Base-by-base conservation (phyloP, 306 rosid species). In the Cicer pinnatifidum region DNA sequence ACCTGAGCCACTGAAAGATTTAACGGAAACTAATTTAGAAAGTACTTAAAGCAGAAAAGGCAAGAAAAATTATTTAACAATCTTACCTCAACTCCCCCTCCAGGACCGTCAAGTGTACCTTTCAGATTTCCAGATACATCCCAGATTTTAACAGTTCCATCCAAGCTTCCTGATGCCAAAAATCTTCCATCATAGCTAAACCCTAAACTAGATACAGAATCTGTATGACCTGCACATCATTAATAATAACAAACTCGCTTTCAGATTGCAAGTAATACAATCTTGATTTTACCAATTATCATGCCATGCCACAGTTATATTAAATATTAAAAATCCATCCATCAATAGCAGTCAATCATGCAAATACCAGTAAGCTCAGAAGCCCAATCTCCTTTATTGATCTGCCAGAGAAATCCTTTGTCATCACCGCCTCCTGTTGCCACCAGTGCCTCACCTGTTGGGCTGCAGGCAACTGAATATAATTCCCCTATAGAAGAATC, bases 391-490 rank as follows among this genome's bases (percentile, higher is more conserved):
- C 97, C 96, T 54, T 66, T 82, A 38, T 88, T 91, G 75, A 91
- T 87, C 84, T 58, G 87, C 98, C 98, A 94, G 54, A 94, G 86
- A 88, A 89, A 94, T 19, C 96, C 98, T 80, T 45, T 87, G 74
- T 94, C 96, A 83, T 94, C 97, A 45, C 91, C 80, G 53, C 96
- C 92, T 50, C 98, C 98, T 1, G 98, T 89, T 6, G 95, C 95
- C 75, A 94, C 98, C 81, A 94, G 83, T 4, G 76, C 40, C 3
- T 78, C 69, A 72, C 91, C 95, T 7, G 81, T 84, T 37, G 99
- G 96, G 88, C 93, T 91, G 84, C 96, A 94, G 3, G 86, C 77
- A 83, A 86, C 96, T 0, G 96, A 19, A 73, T 91, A 94, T 58
- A 94, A 67, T 62, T 94, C 98, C 71, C 85, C 98, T 93, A 35